Conservation (phyloP, 2,329 filamentous ascomycete species). For the Colletotrichum spaethianum region DNA sequence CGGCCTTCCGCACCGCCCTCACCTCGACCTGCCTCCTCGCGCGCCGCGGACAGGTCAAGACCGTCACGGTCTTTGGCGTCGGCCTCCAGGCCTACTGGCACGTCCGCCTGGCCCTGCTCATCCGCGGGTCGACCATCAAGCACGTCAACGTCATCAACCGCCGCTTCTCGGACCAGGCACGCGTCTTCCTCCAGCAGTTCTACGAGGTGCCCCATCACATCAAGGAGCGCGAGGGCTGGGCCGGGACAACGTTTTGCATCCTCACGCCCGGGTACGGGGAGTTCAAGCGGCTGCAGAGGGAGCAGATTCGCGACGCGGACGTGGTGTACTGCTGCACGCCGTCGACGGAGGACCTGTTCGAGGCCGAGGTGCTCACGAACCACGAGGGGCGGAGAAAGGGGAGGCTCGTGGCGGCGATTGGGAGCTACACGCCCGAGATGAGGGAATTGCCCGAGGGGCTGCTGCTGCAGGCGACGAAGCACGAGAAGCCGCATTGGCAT, state of each 20-base stretch:
- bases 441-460: conserved; percentile 86
- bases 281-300: conserved; percentile 75
- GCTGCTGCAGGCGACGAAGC: conserved; percentile 72
- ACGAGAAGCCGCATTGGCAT: conserved; percentile 65
- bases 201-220: conserved; percentile 57
- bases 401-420: conserved; percentile 79
- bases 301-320: conserved; percentile 80
- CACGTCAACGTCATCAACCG: conserved; percentile 89
- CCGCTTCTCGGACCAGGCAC: conserved; percentile 72
- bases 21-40: conserved; percentile 77
- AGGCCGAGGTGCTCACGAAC: conserved; percentile 78
- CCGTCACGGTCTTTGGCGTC: conserved; percentile 86
- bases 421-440: conserved; percentile 81
- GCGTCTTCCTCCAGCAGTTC: conserved; percentile 65
- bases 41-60: conserved; percentile 78
- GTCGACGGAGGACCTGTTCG: conserved; percentile 81
- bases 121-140: conserved; percentile 79
- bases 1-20: conserved; percentile 85
- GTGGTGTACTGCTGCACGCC: conserved; percentile 93
- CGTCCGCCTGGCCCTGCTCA: conserved; percentile 83
- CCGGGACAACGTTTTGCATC: conserved; percentile 76
- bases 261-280: conserved; percentile 80
- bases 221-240: conserved; percentile 74
- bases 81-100: conserved; percentile 97
- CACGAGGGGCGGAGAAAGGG: conserved; percentile 79